Conservation (phyloP, 441 rosid species). For the Croton setiger region DNA sequence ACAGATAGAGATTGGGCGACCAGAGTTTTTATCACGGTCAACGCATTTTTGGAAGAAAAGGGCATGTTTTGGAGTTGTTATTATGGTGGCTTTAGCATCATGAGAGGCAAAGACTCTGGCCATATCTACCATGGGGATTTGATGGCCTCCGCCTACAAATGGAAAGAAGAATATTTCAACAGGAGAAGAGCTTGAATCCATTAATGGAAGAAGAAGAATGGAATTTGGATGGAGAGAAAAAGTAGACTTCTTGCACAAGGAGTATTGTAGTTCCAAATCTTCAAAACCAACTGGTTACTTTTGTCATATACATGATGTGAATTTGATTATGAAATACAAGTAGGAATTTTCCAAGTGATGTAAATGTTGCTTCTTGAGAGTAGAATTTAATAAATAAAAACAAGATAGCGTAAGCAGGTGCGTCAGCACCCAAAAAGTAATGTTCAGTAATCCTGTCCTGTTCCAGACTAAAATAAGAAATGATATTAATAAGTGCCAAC, state of each 20-base stretch:
- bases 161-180: constrained; percentile 48
- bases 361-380: no score
- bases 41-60: constrained; percentile 21
- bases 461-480: no score
- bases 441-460: no score
- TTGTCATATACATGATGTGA: no score
- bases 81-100: constrained; percentile 24
- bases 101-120: constrained; percentile 41
- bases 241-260: background rate
- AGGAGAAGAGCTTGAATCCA: constrained; percentile 25
- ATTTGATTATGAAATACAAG: no score
- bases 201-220: constrained; percentile 12
- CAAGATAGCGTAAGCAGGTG: no score
- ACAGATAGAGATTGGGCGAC: constrained; percentile 22
- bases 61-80: constrained; percentile 28
- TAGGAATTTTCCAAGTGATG: no score
- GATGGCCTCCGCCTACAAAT: constrained; percentile 44
- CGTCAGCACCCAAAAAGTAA: no score
- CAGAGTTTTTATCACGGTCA: constrained; percentile 17
- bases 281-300: no score
- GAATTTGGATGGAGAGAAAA: background rate
- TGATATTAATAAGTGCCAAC: no score
- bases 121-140: constrained; percentile 45
- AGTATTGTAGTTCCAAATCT: background rate
- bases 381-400: no score